Base-by-base conservation (phyloP, 257 asterid genomes). In the Fraxinus americana region DNA sequence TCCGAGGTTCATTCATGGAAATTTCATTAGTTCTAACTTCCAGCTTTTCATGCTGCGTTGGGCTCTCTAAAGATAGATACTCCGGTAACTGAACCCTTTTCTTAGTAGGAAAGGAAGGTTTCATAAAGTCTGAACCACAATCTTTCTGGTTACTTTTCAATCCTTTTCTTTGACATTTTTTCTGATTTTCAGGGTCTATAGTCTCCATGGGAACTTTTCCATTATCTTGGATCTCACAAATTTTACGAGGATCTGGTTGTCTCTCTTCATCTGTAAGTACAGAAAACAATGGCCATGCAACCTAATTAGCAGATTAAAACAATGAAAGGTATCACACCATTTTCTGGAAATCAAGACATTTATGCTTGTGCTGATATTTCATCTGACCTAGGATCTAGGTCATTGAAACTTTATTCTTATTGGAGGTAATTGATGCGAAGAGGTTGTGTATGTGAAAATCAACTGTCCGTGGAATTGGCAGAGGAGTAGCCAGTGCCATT, bases 101-200 rank as follows among this genome's bases (percentile, higher is more conserved):
- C 87, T 95, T 95, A 66, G 93, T 79, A 67, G 97, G 99, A 85
- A 89, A 95, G 70, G 97, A 88, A 70, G 97, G 91, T 69, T 82
- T 86, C 43, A 25, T 76, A 48, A 76, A 52, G 76, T 78, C 80
- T 69, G 87, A 43, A 45, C 78, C 77, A 6, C 85, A 59, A 81
- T 69, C 79, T 68, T 79, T 74, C 77, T 81, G 74, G 29, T 70
- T 38, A 67, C 75, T 72, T 77, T 70, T 85, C 11, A 86, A 82
- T 65, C 89, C 83, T 85, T 76, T 91, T 76, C 76, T 80, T 74
- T 19, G 85, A 71, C 74, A 67, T 78, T 23, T 77, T 45, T 87
- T 86, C 78, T 25, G 79, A 81, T 67, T 80, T 50, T 74, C 80
- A 73, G 23, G 66, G 50, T 71, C 83, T 72, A 76, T 61, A 75